These are phyloP conservation scores for Phytophthora multivora DNA, from an alignment of 352 stramenopile species.

Conservation along the genomic window DNA sequence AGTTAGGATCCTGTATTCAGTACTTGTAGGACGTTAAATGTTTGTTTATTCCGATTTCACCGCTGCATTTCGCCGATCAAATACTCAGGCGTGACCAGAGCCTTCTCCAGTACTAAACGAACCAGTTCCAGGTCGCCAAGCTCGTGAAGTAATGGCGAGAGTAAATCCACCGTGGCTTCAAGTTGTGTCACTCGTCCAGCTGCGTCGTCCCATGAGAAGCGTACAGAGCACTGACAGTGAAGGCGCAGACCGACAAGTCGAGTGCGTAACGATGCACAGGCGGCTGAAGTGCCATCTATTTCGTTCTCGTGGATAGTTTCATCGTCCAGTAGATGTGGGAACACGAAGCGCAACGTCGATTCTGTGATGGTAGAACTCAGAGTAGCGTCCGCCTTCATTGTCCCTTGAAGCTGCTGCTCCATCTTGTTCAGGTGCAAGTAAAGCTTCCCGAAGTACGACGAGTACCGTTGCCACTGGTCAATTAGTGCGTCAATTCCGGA, in stretches of 20 bases:
- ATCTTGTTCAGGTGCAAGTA: slow-evolving; percentile 32
- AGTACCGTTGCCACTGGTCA: slow-evolving; percentile 41
- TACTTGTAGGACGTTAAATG: too few relatives aligned
- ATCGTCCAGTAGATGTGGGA: slow-evolving; percentile 13
- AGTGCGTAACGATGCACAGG: background rate
- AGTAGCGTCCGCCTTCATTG: slow-evolving; percentile 4
- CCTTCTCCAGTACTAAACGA: slow-evolving; percentile 13
- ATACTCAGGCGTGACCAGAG: slow-evolving; percentile 13
- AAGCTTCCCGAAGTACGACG: slow-evolving; percentile 22
- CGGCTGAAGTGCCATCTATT: background rate
- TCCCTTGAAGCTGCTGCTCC: slow-evolving; percentile 9
- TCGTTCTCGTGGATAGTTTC: background rate
- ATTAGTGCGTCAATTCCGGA: slow-evolving; percentile 15
- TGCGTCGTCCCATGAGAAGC: slow-evolving; percentile 18
- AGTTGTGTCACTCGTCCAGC: slow-evolving; percentile 5
- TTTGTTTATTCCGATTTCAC: background rate
- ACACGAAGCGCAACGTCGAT: slow-evolving; percentile 13
- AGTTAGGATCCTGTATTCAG: background rate
- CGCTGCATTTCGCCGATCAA: slow-evolving; percentile 9
- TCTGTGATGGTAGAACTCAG: slow-evolving; percentile 23
- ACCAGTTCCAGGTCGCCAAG: slow-evolving; percentile 22
- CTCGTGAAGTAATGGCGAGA: slow-evolving; percentile 12
- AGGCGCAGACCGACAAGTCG: slow-evolving; percentile 13
- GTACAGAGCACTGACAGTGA: slow-evolving; percentile 4
- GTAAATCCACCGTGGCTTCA: slow-evolving; percentile 14